Base-by-base conservation (phyloP, 768 basidiomycete genomes). In the Boletus sensibilis region DNA sequence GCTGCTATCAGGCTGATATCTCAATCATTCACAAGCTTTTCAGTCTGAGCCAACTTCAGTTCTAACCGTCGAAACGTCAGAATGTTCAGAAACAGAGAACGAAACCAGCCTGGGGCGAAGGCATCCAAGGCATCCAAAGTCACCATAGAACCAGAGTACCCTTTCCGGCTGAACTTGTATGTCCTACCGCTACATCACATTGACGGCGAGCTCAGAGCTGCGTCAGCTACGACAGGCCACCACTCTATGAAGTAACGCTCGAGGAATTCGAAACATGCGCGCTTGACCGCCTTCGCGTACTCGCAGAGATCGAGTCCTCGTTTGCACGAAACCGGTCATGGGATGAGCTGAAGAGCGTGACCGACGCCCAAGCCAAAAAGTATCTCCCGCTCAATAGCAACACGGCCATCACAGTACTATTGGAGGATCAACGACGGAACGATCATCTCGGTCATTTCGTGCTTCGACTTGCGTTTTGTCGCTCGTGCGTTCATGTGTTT, bases 231-330 rank as follows among this genome's bases (percentile, higher is more conserved):
- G 88, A 95, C 63, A 75, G 68, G 18, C 92, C 95, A 21, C 97
- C 97, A 20, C 71, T 81, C 16, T 87, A 86, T 53, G 94, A 98
- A 65, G 87, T 98, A 20, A 94, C 94, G 1, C 78, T 98, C 18
- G 97, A 98, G 69, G 91, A 98, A 60, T 99, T 99, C 63, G 97
- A 99, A 70, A 86, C 81, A 3, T 91, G 82, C 68, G 97, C 97
- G 1, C 78, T 99, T 21, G 86, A 96, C 62, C 78, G 97, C 37
- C 80, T 99, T 33, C 85, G 92, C 27, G 80, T 97, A 18, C 81
- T 97, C 18, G 88, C 90, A 16, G 93, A 95, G 69, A 95, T 97
- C 53, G 94, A 96, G 67, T 87, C 94, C 2, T 93, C 90, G 5
- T 83, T 85, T 58, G 90, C 87, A 11, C 88, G 94, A 34, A 93